Evolutionary conservation across 108 stramenopile genomes (phyloP).

Genomic region (Conticribra weissflogii): DNA sequence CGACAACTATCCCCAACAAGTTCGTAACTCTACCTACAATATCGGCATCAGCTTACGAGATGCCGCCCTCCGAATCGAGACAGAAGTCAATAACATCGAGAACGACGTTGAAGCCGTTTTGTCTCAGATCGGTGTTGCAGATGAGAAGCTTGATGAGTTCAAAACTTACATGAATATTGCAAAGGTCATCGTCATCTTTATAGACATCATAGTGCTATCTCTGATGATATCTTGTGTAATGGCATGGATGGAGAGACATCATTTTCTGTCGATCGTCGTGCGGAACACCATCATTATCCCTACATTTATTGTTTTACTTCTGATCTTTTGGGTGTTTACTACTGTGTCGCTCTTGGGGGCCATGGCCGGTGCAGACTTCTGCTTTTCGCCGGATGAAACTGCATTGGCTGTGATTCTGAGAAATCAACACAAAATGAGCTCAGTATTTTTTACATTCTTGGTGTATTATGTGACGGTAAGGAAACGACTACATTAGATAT

Average conservation of each 20-base stretch:
- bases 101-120: slow-evolving; percentile 12
- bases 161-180: slow-evolving; percentile 22
- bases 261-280: slow-evolving; percentile 12
- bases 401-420: slow-evolving; percentile 10
- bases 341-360: slow-evolving; percentile 28
- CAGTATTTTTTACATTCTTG: slow-evolving; percentile 19
- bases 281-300: slow-evolving; percentile 24
- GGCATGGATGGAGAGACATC: slow-evolving; percentile 30
- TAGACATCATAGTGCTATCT: slow-evolving; percentile 19
- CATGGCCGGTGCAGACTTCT: slow-evolving; percentile 37
- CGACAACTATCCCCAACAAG: slow-evolving; percentile 14
- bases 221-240: slow-evolving; percentile 28
- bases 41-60: slow-evolving; percentile 25
- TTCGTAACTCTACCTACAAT: slow-evolving; percentile 21
- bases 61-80: slow-evolving; percentile 22
- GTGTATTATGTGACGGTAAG: slow-evolving; percentile 42
- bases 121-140: slow-evolving; percentile 1
- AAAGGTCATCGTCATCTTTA: slow-evolving; percentile 33
- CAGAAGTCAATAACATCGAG: slow-evolving; percentile 23
- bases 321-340: slow-evolving; percentile 40
- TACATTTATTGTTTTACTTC: slow-evolving; percentile 19
- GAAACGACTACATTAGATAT: too few species aligned
- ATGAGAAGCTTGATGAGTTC: slow-evolving; percentile 24
- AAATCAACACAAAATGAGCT: slow-evolving; percentile 16
- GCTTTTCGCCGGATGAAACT: slow-evolving; percentile 29